Percentiles rank a stretch among this genome's conserved stretches.
These are phyloP conservation scores for Dendrostoma leiphaemia DNA, from an alignment of 2,329 filamentous ascomycete species.

Conservation along the genomic window DNA sequence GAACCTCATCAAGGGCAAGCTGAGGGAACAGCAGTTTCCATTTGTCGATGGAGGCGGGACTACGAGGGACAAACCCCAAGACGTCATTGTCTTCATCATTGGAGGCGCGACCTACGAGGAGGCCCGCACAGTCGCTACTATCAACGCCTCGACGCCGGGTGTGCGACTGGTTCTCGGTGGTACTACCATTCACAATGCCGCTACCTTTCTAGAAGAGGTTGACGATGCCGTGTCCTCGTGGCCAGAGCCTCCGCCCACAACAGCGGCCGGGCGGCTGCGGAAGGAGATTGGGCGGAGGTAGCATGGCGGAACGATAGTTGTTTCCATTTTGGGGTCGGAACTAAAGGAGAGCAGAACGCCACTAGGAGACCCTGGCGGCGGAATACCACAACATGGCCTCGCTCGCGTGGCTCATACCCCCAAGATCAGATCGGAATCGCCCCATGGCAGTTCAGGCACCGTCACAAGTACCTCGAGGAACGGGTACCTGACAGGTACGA, in stretches of 20 bases:
- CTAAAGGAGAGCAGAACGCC: background rate
- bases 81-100: conserved; percentile 91
- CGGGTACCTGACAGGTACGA: too few species aligned
- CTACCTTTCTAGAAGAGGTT: conserved; percentile 85
- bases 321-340: background rate
- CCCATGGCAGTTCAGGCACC: too few species aligned
- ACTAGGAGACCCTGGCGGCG: background rate
- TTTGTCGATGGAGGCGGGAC: conserved; percentile 87
- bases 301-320: background rate
- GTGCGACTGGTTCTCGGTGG: conserved; percentile 86
- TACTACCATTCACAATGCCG: conserved; percentile 84
- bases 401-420: background rate
- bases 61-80: conserved; percentile 93
- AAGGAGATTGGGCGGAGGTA: conserved; percentile 28
- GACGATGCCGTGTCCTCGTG: conserved; percentile 84
- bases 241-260: conserved; percentile 61
- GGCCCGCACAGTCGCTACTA: conserved; percentile 90
- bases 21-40: conserved; percentile 85
- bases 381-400: background rate
- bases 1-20: conserved; percentile 85
- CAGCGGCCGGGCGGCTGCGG: conserved; percentile 29
- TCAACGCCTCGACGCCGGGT: conserved; percentile 88
- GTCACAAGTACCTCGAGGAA: background rate
- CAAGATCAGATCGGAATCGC: too few species aligned
- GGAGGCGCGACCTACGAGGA: conserved; percentile 96